These are phyloP conservation scores for Ailanthus altissimus DNA, from an alignment of 345 rosid species.

Conservation along the genomic window DNA sequence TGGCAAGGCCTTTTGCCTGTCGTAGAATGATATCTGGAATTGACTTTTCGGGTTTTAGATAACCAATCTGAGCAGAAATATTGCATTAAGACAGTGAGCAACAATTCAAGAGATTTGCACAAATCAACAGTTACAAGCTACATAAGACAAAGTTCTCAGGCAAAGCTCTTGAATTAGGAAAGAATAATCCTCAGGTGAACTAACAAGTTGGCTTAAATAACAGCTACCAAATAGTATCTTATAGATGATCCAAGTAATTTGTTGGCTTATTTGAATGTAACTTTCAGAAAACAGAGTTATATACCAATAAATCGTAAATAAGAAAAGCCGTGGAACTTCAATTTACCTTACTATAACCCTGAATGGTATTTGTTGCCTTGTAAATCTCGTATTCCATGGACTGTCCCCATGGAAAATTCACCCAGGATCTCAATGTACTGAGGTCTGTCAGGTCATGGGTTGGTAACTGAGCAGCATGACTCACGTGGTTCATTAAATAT, in stretches of 20 bases:
- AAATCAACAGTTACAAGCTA: background rate
- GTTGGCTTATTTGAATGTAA: background rate
- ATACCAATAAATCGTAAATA: background rate
- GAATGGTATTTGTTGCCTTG: constrained; percentile 81
- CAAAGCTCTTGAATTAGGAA: constrained; percentile 2
- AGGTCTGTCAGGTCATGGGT: constrained; percentile 89
- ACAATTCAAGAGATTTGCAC: background rate
- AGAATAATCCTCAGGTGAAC: background rate
- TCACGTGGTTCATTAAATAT: constrained; percentile 87
- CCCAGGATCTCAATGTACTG: constrained; percentile 96
- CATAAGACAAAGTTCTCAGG: background rate
- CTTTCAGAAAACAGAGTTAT: background rate
- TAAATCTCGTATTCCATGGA: constrained; percentile 92
- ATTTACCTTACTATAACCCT: constrained; percentile 69
- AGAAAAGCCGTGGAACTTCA: background rate
- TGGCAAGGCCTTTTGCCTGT: constrained; percentile 92
- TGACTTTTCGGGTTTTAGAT: constrained; percentile 72
- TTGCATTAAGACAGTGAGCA: constrained; percentile 14
- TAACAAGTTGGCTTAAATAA: background rate
- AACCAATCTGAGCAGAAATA: constrained; percentile 59
- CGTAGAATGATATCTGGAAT: constrained; percentile 80
- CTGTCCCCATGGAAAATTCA: constrained; percentile 96
- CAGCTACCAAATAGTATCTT: background rate
- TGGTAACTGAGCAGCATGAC: constrained; percentile 88
- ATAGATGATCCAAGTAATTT: background rate